Percentiles rank a stretch among this genome's conserved stretches.
Evolutionary conservation across 331 rosid species (phyloP).

Genomic region (Cydonia oblonga): DNA sequence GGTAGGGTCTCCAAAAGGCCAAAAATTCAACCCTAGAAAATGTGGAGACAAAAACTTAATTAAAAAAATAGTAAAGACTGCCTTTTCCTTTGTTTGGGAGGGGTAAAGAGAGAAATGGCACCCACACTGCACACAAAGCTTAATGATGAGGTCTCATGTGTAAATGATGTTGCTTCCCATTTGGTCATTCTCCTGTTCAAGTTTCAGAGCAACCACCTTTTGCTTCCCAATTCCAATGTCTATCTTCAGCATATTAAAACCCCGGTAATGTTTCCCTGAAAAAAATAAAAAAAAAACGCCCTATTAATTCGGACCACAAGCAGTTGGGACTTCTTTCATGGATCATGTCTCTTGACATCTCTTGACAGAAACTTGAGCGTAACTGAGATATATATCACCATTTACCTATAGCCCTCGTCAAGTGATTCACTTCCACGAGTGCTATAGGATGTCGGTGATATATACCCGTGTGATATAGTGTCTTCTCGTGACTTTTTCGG

Average conservation of each 20-base stretch:
- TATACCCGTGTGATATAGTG: no score
- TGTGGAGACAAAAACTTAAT: conserved; percentile 13
- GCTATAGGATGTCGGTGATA: background rate
- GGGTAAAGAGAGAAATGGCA: conserved; percentile 14
- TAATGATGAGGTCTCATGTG: conserved; percentile 43
- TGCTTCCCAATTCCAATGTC: conserved; percentile 1
- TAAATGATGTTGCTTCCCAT: conserved; percentile 56
- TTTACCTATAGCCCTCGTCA: background rate
- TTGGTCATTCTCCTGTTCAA: conserved; percentile 33
- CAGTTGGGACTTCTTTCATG: background rate
- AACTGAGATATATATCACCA: background rate
- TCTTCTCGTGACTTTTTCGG: background rate
- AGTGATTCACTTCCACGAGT: background rate
- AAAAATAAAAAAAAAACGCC: no score
- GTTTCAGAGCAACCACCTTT: conserved; percentile 28
- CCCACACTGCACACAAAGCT: conserved; percentile 30
- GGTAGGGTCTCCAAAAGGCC: conserved; percentile 47
- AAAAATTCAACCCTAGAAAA: conserved; percentile 40
- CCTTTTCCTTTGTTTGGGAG: conserved; percentile 22
- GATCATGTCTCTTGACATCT: background rate
- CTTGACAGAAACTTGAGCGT: background rate
- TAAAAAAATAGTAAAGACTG: conserved; percentile 2
- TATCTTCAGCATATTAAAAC: background rate
- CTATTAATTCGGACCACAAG: conserved; percentile 4
- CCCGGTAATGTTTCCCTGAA: no score